These are phyloP conservation scores for Dioscorea cayenensis DNA, from an alignment of 116 monocot species.

Conservation along the genomic window DNA sequence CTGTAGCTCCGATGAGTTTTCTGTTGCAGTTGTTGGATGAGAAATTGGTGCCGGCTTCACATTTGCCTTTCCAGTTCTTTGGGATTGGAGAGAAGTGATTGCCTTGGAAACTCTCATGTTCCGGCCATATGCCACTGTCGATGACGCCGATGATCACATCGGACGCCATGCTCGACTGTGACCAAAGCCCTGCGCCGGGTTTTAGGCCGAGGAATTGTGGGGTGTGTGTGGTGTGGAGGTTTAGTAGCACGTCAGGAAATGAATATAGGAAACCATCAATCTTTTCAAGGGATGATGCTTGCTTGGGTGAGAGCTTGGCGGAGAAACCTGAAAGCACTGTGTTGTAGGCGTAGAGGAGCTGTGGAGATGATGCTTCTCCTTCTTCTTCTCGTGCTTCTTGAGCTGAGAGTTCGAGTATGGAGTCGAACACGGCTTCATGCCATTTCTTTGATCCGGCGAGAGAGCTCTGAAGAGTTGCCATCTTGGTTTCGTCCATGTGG, in stretches of 20 bases:
- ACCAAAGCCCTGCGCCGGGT: slow-evolving; percentile 11
- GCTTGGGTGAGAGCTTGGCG: slow-evolving; percentile 25
- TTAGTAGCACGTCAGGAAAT: slow-evolving; percentile 18
- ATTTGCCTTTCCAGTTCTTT: slow-evolving; percentile 35
- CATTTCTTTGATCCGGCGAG: slow-evolving; percentile 12
- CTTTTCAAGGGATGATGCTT: slow-evolving; percentile 14
- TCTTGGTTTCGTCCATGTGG: slow-evolving; percentile 18
- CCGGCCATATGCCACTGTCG: slow-evolving; percentile 52
- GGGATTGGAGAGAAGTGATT: slow-evolving; percentile 13
- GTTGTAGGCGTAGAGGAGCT: slow-evolving; percentile 38
- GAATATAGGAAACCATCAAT: slow-evolving; percentile 31
- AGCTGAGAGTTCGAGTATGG: slow-evolving; percentile 6
- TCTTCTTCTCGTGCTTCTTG: background rate
- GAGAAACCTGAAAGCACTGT: slow-evolving; percentile 42
- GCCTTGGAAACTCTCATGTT: slow-evolving; percentile 26
- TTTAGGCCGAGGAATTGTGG: slow-evolving; percentile 39
- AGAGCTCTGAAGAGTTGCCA: slow-evolving; percentile 12
- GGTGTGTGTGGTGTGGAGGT: slow-evolving; percentile 30
- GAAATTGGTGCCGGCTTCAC: slow-evolving; percentile 25
- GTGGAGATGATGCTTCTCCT: background rate
- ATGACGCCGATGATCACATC: slow-evolving; percentile 37
- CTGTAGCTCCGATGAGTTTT: slow-evolving; percentile 51
- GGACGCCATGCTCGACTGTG: slow-evolving; percentile 4
- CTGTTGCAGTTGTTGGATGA: slow-evolving; percentile 31
- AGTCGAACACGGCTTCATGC: slow-evolving; percentile 22